Conservation (phyloP, 2,329 filamentous ascomycete species). For the Didymella lethalis region DNA sequence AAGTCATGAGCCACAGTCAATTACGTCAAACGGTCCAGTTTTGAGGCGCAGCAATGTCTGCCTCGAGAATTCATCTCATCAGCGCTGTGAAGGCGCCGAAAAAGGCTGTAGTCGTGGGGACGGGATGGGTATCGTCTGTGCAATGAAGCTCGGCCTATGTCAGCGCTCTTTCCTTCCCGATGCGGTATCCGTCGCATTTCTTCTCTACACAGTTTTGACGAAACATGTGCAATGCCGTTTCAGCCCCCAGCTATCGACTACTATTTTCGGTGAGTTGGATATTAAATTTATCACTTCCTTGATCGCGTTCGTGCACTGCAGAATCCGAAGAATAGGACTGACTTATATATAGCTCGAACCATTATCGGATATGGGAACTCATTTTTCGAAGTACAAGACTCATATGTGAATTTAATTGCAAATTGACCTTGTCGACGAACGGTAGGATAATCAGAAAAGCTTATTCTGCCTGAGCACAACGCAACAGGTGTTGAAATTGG, state of each 20-base stretch:
- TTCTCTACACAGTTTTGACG: background rate
- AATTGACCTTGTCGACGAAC: no score
- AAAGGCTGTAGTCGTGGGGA: background rate
- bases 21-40: conserved; percentile 2
- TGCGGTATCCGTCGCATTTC: background rate
- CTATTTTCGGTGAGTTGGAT: background rate
- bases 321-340: no score
- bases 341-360: no score
- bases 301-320: no score
- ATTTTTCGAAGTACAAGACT: no score
- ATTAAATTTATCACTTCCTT: no score
- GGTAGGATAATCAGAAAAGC: no score
- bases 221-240: background rate
- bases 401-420: no score
- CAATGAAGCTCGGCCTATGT: background rate
- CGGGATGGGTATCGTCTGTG: background rate
- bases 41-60: conserved; percentile 4
- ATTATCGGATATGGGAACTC: no score
- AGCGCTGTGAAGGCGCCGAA: background rate
- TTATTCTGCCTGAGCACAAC: no score
- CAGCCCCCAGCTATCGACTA: background rate
- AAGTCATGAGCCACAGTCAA: background rate
- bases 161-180: background rate
- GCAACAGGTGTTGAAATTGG: no score
- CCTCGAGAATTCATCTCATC: background rate